phyloP scores from a whole-genome alignment of 495 filamentous ascomycete species.

The Haplographium delicatum region DNA sequence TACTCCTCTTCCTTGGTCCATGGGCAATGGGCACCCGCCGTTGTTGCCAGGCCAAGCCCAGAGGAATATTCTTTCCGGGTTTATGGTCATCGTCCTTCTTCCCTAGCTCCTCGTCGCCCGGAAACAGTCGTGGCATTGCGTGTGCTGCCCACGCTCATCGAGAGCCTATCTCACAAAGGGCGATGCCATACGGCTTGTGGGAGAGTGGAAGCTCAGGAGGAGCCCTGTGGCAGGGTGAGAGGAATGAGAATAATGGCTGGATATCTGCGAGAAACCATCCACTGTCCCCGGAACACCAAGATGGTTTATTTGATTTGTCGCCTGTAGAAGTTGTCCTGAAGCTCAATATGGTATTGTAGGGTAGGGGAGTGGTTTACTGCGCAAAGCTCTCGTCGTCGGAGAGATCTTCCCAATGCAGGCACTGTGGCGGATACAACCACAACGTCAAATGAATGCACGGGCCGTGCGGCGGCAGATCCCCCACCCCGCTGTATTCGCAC shows the following conservation, averaged over 20 bases:
- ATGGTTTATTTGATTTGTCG: no score
- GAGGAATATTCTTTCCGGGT: slow-evolving; percentile 21
- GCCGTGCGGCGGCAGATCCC: no score
- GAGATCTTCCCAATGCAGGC: no score
- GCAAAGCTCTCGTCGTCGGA: no score
- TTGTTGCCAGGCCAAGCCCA: slow-evolving; percentile 16
- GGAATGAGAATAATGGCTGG: background rate
- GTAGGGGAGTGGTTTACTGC: no score
- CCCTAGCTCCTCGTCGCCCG: slow-evolving; percentile 61
- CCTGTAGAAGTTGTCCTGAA: no score
- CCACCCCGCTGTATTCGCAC: no score
- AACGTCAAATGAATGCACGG: no score
- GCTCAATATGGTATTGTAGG: no score
- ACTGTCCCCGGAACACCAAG: no score
- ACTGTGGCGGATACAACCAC: no score
- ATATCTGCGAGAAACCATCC: background rate
- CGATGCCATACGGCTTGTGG: slow-evolving; percentile 14
- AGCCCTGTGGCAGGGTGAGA: background rate
- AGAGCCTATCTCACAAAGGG: slow-evolving; percentile 10
- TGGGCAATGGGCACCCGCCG: slow-evolving; percentile 10
- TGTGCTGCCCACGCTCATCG: slow-evolving; percentile 17
- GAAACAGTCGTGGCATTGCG: slow-evolving; percentile 43
- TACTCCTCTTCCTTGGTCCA: slow-evolving; percentile 11
- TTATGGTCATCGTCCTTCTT: slow-evolving; percentile 64
- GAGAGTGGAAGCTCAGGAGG: background rate